Evolutionary conservation across 129 eudicot genomes (phyloP), one percentile per base, ranked within the genome.

Genomic region (Flaveria linearis): DNA sequence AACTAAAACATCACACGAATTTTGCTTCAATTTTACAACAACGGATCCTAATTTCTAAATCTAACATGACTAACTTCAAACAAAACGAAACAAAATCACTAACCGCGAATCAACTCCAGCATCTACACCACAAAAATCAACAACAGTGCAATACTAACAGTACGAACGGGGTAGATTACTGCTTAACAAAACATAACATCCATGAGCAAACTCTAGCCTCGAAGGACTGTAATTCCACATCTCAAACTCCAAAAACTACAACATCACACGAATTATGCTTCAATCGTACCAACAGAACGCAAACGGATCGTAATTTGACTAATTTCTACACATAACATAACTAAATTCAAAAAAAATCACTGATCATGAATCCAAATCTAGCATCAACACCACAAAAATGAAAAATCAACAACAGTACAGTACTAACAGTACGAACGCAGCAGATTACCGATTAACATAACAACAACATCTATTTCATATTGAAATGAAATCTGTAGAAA

Each of bases 311-410:
- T 5, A 36, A 36, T 30, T 30, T 30, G 36, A 30, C 7, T n/a
- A 51, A n/a, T 16, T 51, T 4, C 58, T 45, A 45, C 11, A 45
- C 3, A 45, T 2, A 66, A 2, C 13, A 36, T 36, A 36, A 36
- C 41, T 36, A 39, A 66, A 42, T 68, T 42, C 17, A 55, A 68
- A 52, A 16, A 25, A n/a, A 68, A 68, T 11, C 47, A 77, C 36
- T 68, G 20, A 77, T 68, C 51, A 3, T 20, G 68, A 52, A 67
- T 77, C 46, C 28, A 3, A 53, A 18, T 76, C 22, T 20, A 68
- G 60, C 57, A 42, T 68, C 75, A 41, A 68, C 75, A 45, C 11
- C 50, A 45, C 50, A 45, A 45, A 45, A 45, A 45, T 45, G 10
- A 10, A 45, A 45, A 45, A 45, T 45, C 50, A 39, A 56, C 79